Conservation (phyloP, 345 rosid genomes). For the Sonneratia alba region DNA sequence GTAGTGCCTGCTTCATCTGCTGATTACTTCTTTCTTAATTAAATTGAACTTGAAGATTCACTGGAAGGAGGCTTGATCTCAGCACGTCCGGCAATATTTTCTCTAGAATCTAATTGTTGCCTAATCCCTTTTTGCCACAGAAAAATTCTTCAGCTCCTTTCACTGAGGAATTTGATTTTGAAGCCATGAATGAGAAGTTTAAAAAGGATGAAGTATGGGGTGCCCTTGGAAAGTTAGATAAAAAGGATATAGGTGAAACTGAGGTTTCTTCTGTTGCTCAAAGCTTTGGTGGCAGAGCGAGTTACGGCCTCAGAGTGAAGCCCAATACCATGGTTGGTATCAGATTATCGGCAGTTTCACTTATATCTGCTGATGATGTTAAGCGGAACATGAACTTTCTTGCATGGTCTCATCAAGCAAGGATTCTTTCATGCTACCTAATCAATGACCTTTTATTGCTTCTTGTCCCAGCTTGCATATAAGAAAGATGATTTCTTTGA, state of each 20-base stretch:
- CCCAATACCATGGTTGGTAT: not conserved
- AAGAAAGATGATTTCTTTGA: slow-evolving; percentile 41
- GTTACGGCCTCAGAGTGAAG: not conserved
- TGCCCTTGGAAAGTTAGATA: slow-evolving; percentile 30
- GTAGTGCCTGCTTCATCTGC: not conserved
- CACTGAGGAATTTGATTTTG: slow-evolving; percentile 67
- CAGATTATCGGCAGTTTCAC: not conserved
- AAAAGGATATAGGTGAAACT: not conserved
- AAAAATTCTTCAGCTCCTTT: slow-evolving; percentile 14
- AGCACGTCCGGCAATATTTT: not conserved
- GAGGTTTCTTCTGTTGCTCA: not conserved
- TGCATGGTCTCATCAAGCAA: not conserved
- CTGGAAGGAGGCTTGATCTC: not conserved
- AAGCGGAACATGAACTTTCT: not conserved
- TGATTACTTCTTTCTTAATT: not conserved
- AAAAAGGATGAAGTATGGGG: slow-evolving; percentile 65
- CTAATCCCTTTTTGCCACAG: not conserved
- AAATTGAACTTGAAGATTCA: not conserved
- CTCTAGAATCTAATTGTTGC: not conserved
- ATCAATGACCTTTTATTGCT: not conserved
- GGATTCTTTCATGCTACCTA: not conserved
- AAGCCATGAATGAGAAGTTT: slow-evolving; percentile 68
- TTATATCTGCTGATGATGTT: not conserved
- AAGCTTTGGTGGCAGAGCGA: not conserved
- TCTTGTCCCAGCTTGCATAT: slow-evolving; percentile 31